These are phyloP conservation scores for Aspergillus caelatus DNA, from an alignment of 2,329 filamentous ascomycete species.

Conservation along the genomic window DNA sequence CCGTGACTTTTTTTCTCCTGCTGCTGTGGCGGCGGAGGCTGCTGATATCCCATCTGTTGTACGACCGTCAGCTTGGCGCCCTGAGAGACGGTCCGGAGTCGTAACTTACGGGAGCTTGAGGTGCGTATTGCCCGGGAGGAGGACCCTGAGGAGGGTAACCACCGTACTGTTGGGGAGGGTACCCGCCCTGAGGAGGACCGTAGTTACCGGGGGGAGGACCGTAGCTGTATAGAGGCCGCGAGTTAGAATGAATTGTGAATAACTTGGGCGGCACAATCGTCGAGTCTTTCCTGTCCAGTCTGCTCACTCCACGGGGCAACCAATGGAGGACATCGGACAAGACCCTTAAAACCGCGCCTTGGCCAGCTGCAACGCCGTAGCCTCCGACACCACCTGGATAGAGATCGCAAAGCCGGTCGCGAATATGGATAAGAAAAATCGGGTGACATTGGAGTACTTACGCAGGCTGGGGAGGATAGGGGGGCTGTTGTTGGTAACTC, in stretches of 20 bases:
- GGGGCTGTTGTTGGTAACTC: constrained; percentile 25
- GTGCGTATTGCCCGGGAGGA: constrained; percentile 30
- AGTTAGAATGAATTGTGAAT: neutral
- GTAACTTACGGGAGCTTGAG: constrained; percentile 28
- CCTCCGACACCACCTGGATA: neutral
- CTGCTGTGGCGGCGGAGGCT: constrained; percentile 52
- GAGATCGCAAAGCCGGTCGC: neutral
- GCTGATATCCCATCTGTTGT: constrained; percentile 47
- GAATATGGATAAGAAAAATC: neutral
- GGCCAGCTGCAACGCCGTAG: neutral
- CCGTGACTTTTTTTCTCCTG: constrained; percentile 46
- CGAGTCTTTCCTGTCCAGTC: neutral
- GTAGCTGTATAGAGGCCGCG: neutral
- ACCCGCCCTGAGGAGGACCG: constrained; percentile 28
- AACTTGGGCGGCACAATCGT: neutral
- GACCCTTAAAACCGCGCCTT: neutral
- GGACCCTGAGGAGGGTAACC: constrained; percentile 38
- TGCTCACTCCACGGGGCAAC: neutral
- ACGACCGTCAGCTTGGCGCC: constrained; percentile 4
- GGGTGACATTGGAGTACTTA: constrained; percentile 29
- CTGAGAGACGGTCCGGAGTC: neutral
- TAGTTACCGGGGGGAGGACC: neutral
- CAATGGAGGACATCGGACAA: neutral
- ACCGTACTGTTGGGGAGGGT: constrained; percentile 1
- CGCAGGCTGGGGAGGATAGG: constrained; percentile 42